Evolutionary conservation across 805 yeast genomes (phyloP), one percentile per base, ranked within the genome.

Genomic region (Tetrapisispora fleetii): DNA sequence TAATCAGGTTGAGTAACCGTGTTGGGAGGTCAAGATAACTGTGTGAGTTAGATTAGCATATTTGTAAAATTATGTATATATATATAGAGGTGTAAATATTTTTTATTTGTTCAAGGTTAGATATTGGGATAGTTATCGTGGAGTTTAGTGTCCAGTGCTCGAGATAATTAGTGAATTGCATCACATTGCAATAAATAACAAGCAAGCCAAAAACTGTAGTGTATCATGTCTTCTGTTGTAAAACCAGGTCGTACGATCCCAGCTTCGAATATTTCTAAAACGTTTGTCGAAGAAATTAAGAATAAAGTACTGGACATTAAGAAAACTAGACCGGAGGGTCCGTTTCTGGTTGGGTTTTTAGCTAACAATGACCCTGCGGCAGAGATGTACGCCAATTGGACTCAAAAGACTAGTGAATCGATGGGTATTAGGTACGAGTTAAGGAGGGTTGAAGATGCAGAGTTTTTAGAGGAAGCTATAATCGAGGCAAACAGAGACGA

Each of bases 311-410:
- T 70, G 22, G 54, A 67, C 18, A 69, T 89, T 33, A 68, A 61
- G 13, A 40, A 37, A 16, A 49, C 46, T 9, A 53, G 57, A 41
- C 67, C 68, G 1, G 70, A 77, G 52, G 71, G 75, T 32, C 98
- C 98, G 7, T 77, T 76, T 55, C 71, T 93, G 37, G 97, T 91
- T 33, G 99, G 99, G 0, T 80, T 93, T 52, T 72, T 93, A 39
- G 97, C 97, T 16, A 93, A 93, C 65, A 73, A 75, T 16, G 99
- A 93, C 58, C 98, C 97, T 2, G 96, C 98, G 13, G 98, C 96
- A 6, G 77, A 77, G 59, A 85, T 85, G 85, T 93, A 93, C 65
- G 98, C 99, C 43, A 81, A 80, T 45, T 93, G 97, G 96, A 91
- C 99, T 0, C 85, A 84, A 28, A 90, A 88, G 63, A 91, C 98